Evolutionary conservation across 176 grass and related monocot genomes (phyloP), one percentile per base, ranked within the genome.

Genomic region (Hordeum marinum): DNA sequence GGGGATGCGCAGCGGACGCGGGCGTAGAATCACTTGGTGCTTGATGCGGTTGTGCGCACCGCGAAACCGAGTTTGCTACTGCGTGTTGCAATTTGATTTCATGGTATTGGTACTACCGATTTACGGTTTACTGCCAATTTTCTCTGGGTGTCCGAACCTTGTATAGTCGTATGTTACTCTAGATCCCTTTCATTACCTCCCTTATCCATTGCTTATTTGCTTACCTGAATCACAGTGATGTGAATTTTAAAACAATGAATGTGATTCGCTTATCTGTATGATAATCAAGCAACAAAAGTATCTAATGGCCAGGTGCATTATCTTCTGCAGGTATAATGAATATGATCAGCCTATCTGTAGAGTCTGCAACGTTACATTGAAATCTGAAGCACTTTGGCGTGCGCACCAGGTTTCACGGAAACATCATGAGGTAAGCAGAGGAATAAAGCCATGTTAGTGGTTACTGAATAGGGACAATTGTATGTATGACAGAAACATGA

Each of bases 401-500:
- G 96, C 96, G 58, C 96, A 99, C 76, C 94, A 96, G 88, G 94
- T 92, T 76, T 99, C 96, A n/a, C 84, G 84, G 48, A 99, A 94
- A 60, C 96, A 99, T 91, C 96, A 96, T 40, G 96, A 96, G 90
- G 96, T 98, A 87, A 83, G 50, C 24, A 20, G 55, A 42, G 58
- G 4, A 11, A 48, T 75, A 1, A 37, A 39, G 37, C 5, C 29
- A 11, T 66, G 2, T 13, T 27, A 35, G 7, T 73, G 11, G 54
- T 62, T n/a, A 58, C 6, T 48, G 8, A 65, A 62, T 39, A n/a
- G 31, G 61, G 14, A 37, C 18, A 67, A 10, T 13, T 8, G 0
- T 78, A 52, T 78, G 11, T 26, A 17, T 52, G 46, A 32, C 24
- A n/a, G 55, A 40, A 52, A 36, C 27, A 21, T 0, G 36, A 78